A percentile compares a stretch with the other conserved stretches of the same genome.
Evolutionary conservation across 495 filamentous ascomycete genomes (phyloP).

Genomic region (Bombardia bombarda): DNA sequence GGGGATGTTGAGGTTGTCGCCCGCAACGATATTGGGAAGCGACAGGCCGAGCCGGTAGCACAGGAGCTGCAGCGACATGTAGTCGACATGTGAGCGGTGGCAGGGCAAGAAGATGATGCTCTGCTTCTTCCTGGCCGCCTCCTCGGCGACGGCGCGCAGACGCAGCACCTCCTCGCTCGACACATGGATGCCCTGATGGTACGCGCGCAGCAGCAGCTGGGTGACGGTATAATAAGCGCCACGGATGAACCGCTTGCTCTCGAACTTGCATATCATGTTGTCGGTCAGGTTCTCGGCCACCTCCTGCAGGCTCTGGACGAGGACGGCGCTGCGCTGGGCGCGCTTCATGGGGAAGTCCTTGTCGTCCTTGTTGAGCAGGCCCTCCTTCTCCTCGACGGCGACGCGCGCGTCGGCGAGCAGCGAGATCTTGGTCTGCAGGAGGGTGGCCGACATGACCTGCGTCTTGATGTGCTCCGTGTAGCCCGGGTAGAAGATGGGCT

Average conservation of each 20-base stretch:
- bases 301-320: conserved; percentile 49
- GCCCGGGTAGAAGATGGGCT: conserved; percentile 86
- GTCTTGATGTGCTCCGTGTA: conserved; percentile 86
- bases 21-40: conserved; percentile 87
- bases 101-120: conserved; percentile 94
- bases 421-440: conserved; percentile 64
- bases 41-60: conserved; percentile 88
- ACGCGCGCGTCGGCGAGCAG: conserved; percentile 71
- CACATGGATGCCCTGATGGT: conserved; percentile 97
- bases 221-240: conserved; percentile 84
- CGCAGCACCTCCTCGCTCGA: conserved; percentile 87
- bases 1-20: conserved; percentile 94
- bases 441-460: conserved; percentile 61
- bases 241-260: conserved; percentile 87
- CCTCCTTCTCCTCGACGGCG: conserved; percentile 65
- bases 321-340: conserved; percentile 53
- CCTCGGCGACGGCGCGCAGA: conserved; percentile 68
- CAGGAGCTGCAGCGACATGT: conserved; percentile 86
- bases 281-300: conserved; percentile 80
- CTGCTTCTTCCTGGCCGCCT: conserved; percentile 79
- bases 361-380: conserved; percentile 50
- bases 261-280: conserved; percentile 98
- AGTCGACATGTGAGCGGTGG: conserved; percentile 91
- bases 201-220: conserved; percentile 83
- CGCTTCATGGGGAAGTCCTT: conserved; percentile 48